These are phyloP conservation scores for Tylopilus sp. DNA, from an alignment of 1,284 basidiomycete species.

Conservation along the genomic window DNA sequence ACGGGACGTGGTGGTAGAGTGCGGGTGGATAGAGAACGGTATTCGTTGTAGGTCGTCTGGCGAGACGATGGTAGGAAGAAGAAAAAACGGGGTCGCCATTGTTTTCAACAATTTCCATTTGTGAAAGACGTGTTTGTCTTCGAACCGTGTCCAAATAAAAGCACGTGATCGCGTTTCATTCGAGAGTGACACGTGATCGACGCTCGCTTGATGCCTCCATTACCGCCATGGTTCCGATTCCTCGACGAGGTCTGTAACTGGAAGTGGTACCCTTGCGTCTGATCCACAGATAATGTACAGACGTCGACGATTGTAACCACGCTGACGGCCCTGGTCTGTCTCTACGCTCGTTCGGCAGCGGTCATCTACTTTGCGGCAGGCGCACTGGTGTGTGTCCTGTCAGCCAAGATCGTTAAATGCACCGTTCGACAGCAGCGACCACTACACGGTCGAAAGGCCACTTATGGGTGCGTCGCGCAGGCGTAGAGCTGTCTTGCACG, in stretches of 20 bases:
- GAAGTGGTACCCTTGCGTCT: neutral
- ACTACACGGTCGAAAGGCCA: slow-evolving; percentile 45
- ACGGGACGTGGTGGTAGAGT: slow-evolving; percentile 65
- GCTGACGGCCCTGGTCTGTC: slow-evolving; percentile 51
- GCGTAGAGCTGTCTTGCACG: neutral
- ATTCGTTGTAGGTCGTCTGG: slow-evolving; percentile 14
- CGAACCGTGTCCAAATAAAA: slow-evolving; percentile 30
- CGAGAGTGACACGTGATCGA: slow-evolving; percentile 17
- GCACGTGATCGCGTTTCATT: slow-evolving; percentile 34
- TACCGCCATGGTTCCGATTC: slow-evolving; percentile 25
- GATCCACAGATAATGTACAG: slow-evolving; percentile 12
- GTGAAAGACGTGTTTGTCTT: slow-evolving; percentile 27
- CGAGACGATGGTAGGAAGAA: slow-evolving; percentile 24
- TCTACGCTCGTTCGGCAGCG: slow-evolving; percentile 68
- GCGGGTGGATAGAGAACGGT: slow-evolving; percentile 19
- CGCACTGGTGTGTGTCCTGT: slow-evolving; percentile 56
- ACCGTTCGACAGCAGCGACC: slow-evolving; percentile 74
- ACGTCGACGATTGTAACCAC: slow-evolving; percentile 46
- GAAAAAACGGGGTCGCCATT: no score
- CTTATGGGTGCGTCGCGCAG: slow-evolving; percentile 55
- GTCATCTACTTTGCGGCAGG: slow-evolving; percentile 67
- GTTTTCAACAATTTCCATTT: slow-evolving; percentile 26
- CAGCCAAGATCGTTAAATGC: slow-evolving; percentile 68
- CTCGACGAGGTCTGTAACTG: slow-evolving; percentile 33
- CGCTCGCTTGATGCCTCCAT: neutral